phyloP scores from a whole-genome alignment of 75 land plant genomes.

The Pseudotsuga menziesii region DNA sequence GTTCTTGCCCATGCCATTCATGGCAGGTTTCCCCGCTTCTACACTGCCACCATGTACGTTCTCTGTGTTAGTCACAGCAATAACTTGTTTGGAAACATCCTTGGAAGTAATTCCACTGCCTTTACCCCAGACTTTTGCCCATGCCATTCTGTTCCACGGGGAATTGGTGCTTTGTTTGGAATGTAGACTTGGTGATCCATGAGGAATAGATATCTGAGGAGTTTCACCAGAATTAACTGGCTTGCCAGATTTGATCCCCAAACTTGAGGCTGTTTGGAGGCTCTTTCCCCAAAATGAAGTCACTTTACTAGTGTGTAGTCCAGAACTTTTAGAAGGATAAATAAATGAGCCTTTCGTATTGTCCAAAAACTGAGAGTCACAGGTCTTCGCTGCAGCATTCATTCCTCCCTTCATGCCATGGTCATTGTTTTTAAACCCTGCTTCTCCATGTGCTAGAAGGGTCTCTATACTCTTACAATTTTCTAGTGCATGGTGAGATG shows the following conservation, averaged over 20 bases:
- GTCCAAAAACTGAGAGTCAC: slow-evolving; percentile 40
- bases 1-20: slow-evolving; percentile 7
- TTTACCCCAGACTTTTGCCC: slow-evolving; percentile 32
- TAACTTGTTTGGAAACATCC: background rate
- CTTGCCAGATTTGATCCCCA: slow-evolving; percentile 36
- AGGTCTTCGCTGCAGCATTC: slow-evolving; percentile 15
- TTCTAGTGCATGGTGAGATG: background rate
- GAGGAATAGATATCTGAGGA: slow-evolving; percentile 12
- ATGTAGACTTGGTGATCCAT: slow-evolving; percentile 1
- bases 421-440: slow-evolving; percentile 15
- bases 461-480: background rate
- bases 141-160: slow-evolving; percentile 33
- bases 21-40: background rate
- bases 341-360: slow-evolving; percentile 43
- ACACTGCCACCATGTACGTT: background rate
- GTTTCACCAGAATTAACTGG: slow-evolving; percentile 19
- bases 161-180: slow-evolving; percentile 15
- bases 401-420: slow-evolving; percentile 19
- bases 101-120: background rate
- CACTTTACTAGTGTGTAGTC: slow-evolving; percentile 16
- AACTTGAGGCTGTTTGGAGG: slow-evolving; percentile 10
- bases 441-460: slow-evolving; percentile 14
- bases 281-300: slow-evolving; percentile 52
- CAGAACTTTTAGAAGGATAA: slow-evolving; percentile 46
- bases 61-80: background rate